Base-by-base conservation (phyloP, 2,329 filamentous ascomycete species). In the Sclerotinia sclerotiorum region DNA sequence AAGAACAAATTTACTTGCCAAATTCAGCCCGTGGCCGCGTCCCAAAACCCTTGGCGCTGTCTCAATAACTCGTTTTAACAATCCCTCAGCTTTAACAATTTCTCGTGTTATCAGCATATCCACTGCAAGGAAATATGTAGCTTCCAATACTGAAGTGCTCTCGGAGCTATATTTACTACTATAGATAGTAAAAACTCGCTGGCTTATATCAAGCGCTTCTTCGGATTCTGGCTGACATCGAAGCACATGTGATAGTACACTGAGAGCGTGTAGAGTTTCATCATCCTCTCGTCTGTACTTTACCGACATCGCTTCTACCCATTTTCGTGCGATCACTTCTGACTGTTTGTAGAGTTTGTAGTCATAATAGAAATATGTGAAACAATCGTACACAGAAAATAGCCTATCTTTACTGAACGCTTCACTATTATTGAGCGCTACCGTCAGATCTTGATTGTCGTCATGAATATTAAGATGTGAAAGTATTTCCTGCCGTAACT, bases 381-480 rank as follows among this genome's bases (percentile, higher is more conserved):
- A 1, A 24, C 2, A 3, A 32, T 51, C 32, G 32, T 35, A 35
- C 32, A 5, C 32, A 35, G 5, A 5, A 35, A 6, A 42, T n/a
- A 57, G 1, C 29, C 21, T 27, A 39, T 21, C 3, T 13, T 15
- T 27, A 51, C 21, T 27, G 55, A 24, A 19, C 19, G 3, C n/a
- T 19, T 51, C 39, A 6, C 48, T 21, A 27, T 21, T 52, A 51
- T 48, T 24, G 21, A 57, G 55, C 13, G 55, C 24, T 1, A 42
- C 5, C 32, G 65, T 46, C 11, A 60, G 19, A 27, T 52, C 21
- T n/a, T 24, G 44, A 15, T 66, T 69, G 3, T 70, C 56, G 19
- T 56, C 62, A 42, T 72, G 68, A 8, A 32, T 35, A n/a, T 44
- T 51, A 5, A 71, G 49, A 56, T 73, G 69, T 5, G 68, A 68